Evolutionary conservation across 257 asterid genomes (phyloP), one percentile per base, ranked within the genome.

Genomic region (Craterostigma plantagineum): DNA sequence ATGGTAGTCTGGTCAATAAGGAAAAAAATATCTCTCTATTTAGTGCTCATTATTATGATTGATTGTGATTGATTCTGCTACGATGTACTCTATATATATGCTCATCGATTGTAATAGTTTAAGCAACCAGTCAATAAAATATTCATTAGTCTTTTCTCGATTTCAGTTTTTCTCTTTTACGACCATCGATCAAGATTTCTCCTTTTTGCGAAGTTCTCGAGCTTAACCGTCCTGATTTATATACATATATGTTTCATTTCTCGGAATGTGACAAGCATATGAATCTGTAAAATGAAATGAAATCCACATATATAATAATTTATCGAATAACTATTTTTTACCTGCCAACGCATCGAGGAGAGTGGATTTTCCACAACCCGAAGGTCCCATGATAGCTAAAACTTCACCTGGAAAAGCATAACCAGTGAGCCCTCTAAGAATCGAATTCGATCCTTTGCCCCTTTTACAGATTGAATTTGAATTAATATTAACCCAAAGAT

Each of bases 331-430:
- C 7, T 8, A 9, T 38, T n/a, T n/a, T n/a, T 4, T 63, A 64
- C 65, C 66, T 59, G 65, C 71, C 60, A 64, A 51, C 0, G 81
- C 60, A 41, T 76, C 79, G 14, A 76, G 81, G 12, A 76, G 81
- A 11, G 81, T 76, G 0, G 87, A 76, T 49, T 76, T 76, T 33
- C 87, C 87, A 35, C 67, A 68, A 0, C 87, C 87, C 0, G 87
- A 76, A 43, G 87, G 87, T 8, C 87, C 87, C 87, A 76, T 76
- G 43, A 76, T 42, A 16, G 79, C 81, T 47, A 72, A 52, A 1
- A 64, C 63, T 42, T 64, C 48, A 5, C 81, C 87, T 4, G 87
- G 73, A 18, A 18, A 55, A 6, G 59, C 81, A 50, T 65, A 76
- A 1, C 87, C 87, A 8, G 67, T 71, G 13, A 71, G 41, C 14